Evolutionary conservation across 2,329 filamentous ascomycete species (phyloP), one percentile per base, ranked within the genome.

Genomic region (Chaetomium sp.): DNA sequence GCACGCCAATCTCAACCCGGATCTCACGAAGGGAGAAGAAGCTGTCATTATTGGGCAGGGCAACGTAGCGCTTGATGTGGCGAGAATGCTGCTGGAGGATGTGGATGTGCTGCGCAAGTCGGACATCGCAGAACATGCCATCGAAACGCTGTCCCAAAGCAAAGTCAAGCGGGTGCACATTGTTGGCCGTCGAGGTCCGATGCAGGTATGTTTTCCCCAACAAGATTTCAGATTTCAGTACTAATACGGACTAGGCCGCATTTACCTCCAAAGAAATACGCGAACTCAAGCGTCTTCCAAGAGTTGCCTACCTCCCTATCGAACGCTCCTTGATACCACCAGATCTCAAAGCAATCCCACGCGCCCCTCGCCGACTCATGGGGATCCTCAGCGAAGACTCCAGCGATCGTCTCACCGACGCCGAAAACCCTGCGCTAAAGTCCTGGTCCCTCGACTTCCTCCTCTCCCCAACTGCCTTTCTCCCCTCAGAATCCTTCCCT

Each of bases 251-350:
- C 42, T 6, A 49, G 85, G 92, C 90, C 32, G 85, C 94, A 0
- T 97, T 96, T 65, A 96, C 92, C 0, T 95, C 96, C 69, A 97
- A 96, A 71, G 94, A 99, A 74, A 75, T 90, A 12, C 84, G 94
- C 38, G 94, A 99, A 71, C 75, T 99, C 4, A 85, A 96, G 73
- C 87, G 88, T 49, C 78, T 97, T 2, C 80, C 83, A 0, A 75
- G 75, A 0, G 86, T 95, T 8, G 79, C 78, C 11, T 95, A 96
- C 65, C 79, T 85, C 53, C 81, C 87, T 1, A 76, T 92, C 34
- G 79, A 88, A 53, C 70, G 74, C 56, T 74, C 79, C 1, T 74
- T 95, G 6, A 76, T 94, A 47, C 90, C 91, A 0, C 66, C 78
- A 0, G 78, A 89, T 53, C 74, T 86, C 41, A 82, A 84, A 36